Evolutionary conservation across 352 stramenopile species (phyloP).

Genomic region (Globisporangium canariense): DNA sequence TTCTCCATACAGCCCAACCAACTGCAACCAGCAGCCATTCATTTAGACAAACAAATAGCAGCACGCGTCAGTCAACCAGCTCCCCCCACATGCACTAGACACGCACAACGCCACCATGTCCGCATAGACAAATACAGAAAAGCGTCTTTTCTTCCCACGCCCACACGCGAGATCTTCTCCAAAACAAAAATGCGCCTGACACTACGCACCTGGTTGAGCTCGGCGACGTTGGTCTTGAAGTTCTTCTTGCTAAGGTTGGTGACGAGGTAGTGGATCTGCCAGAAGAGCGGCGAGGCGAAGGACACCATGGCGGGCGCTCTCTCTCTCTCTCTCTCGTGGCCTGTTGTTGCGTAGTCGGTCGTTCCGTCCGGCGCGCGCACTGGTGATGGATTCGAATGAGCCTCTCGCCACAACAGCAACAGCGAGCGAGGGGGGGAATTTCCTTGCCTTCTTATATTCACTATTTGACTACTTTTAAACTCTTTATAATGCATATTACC

Average conservation of each 20-base stretch:
- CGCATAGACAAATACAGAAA: neutral
- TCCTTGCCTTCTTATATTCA: no score
- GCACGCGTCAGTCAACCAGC: neutral
- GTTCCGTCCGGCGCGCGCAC: neutral
- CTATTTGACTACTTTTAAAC: no score
- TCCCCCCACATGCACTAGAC: neutral
- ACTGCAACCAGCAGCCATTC: slow-evolving; percentile 28
- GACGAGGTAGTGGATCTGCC: slow-evolving; percentile 92
- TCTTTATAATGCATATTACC: no score
- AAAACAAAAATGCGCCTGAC: slow-evolving; percentile 23
- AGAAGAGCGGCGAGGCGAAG: slow-evolving; percentile 91
- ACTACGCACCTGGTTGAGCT: slow-evolving; percentile 85
- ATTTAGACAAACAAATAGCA: neutral
- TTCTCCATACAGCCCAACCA: slow-evolving; percentile 90
- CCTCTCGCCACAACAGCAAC: neutral
- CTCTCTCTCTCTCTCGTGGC: slow-evolving; percentile 18
- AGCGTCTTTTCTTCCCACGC: neutral
- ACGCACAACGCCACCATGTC: neutral
- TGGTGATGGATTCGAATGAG: neutral
- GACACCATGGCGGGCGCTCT: slow-evolving; percentile 61
- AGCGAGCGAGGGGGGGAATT: neutral
- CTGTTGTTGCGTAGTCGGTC: neutral
- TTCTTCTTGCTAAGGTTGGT: slow-evolving; percentile 94
- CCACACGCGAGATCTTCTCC: slow-evolving; percentile 6
- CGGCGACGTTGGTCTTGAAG: slow-evolving; percentile 90